These are phyloP conservation scores for Castanospermum australe DNA, from an alignment of 306 rosid species.

Conservation along the genomic window DNA sequence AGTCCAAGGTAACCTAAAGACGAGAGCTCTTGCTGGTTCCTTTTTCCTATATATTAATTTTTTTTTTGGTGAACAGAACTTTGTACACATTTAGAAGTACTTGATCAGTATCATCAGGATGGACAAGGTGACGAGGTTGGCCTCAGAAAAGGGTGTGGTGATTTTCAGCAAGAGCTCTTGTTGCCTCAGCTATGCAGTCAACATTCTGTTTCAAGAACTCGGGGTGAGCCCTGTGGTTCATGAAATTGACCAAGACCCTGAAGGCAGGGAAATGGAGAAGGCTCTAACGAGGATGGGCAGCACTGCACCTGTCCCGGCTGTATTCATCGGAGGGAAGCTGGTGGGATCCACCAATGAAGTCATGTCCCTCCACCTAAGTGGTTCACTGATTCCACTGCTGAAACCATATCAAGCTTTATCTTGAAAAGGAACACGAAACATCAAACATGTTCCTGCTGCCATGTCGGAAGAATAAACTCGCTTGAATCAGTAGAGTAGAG, in stretches of 20 bases:
- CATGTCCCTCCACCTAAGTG: slow-evolving; percentile 95
- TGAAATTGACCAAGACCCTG: slow-evolving; percentile 89
- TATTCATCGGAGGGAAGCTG: slow-evolving; percentile 85
- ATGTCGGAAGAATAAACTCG: slow-evolving; percentile 59
- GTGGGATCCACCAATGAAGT: slow-evolving; percentile 92
- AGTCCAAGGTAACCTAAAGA: slow-evolving; percentile 18
- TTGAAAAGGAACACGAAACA: slow-evolving; percentile 18
- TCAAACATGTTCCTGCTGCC: slow-evolving; percentile 24
- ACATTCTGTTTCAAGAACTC: slow-evolving; percentile 69
- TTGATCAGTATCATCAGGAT: slow-evolving; percentile 39
- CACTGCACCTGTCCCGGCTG: slow-evolving; percentile 73
- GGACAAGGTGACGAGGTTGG: slow-evolving; percentile 86
- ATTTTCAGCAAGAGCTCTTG: slow-evolving; percentile 95
- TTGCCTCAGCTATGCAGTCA: slow-evolving; percentile 85
- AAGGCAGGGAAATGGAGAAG: slow-evolving; percentile 86
- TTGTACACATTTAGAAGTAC: slow-evolving; percentile 21
- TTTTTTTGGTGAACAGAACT: slow-evolving; percentile 5
- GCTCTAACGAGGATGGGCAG: slow-evolving; percentile 74
- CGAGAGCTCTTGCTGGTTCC: neutral
- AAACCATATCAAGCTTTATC: slow-evolving; percentile 47
- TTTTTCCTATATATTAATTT: neutral
- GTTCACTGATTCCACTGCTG: slow-evolving; percentile 57
- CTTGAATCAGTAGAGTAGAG: slow-evolving; percentile 43
- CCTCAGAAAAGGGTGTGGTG: slow-evolving; percentile 84
- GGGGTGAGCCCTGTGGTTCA: slow-evolving; percentile 55